Percentiles rank a stretch among this genome's conserved stretches.
phyloP scores from a whole-genome alignment of 805 yeast species.

The Yarrowia divulgata region DNA sequence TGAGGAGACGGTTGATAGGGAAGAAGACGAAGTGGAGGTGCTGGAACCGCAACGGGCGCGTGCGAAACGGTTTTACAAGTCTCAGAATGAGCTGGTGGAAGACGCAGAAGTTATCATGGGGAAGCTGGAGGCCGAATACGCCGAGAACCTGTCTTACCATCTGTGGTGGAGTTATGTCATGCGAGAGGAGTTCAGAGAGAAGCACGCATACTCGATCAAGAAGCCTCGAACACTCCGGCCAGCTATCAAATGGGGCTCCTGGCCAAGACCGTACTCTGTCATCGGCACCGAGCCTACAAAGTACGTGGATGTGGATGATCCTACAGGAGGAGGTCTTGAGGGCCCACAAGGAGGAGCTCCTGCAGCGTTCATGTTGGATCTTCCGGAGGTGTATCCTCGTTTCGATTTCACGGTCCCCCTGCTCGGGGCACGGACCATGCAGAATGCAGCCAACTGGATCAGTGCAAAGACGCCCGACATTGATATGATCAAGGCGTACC shows the following conservation, averaged over 20 bases:
- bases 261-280: neutral
- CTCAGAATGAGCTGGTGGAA: neutral
- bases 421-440: too few relatives aligned
- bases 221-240: too few relatives aligned
- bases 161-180: neutral
- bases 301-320: constrained; percentile 5
- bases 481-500: neutral
- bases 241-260: neutral
- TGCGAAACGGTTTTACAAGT: neutral
- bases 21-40: too few relatives aligned
- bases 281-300: neutral
- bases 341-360: too few relatives aligned
- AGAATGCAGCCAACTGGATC: neutral
- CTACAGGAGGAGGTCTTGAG: neutral
- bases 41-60: neutral
- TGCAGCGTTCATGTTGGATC: neutral
- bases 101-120: neutral
- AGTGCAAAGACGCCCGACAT: neutral
- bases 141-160: neutral
- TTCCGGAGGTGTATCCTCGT: neutral
- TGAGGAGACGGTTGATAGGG: too few relatives aligned
- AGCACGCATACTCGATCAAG: too few relatives aligned
- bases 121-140: neutral
- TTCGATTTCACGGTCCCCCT: neutral
- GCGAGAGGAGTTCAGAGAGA: neutral